Evolutionary conservation across 2,329 filamentous ascomycete species (phyloP).

Genomic region (Fusarium avenaceum): DNA sequence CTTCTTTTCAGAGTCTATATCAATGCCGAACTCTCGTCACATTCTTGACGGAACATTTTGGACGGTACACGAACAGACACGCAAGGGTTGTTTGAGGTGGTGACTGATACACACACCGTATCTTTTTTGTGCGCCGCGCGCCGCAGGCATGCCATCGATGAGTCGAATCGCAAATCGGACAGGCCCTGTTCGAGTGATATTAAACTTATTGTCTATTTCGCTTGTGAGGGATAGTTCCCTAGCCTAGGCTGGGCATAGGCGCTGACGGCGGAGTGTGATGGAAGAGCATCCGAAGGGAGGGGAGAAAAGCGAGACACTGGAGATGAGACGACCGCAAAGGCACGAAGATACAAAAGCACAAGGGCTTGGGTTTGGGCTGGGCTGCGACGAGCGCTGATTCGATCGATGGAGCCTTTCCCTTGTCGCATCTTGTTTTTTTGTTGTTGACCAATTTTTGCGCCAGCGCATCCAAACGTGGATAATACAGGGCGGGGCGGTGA

Average conservation of each 20-base stretch:
- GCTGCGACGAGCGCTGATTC: constrained; percentile 48
- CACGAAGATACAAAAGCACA: constrained; percentile 2
- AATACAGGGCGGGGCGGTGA: constrained; percentile 48
- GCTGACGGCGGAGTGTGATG: constrained; percentile 15
- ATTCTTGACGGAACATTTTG: constrained; percentile 27
- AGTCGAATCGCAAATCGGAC: constrained; percentile 35
- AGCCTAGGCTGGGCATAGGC: constrained; percentile 7
- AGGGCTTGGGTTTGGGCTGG: constrained; percentile 33
- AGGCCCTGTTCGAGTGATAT: constrained; percentile 24
- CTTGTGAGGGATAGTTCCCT: constrained; percentile 30
- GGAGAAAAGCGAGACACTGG: constrained; percentile 28
- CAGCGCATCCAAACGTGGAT: constrained; percentile 50
- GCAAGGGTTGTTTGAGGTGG: constrained; percentile 14
- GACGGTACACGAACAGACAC: constrained; percentile 19
- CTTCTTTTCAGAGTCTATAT: constrained; percentile 6
- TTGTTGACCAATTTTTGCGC: constrained; percentile 49
- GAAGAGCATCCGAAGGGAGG: constrained; percentile 21
- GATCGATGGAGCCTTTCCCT: constrained; percentile 35
- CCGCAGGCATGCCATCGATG: constrained; percentile 36
- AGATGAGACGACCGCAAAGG: constrained; percentile 37
- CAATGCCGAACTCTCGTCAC: constrained; percentile 35
- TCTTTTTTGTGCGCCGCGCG: constrained; percentile 42
- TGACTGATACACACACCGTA: constrained; percentile 43
- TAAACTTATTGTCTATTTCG: constrained; percentile 37
- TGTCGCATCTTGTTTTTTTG: constrained; percentile 48